Evolutionary conservation across 768 basidiomycete genomes (phyloP), one percentile per base, ranked within the genome.

Genomic region (Botryobasidium botryosum): DNA sequence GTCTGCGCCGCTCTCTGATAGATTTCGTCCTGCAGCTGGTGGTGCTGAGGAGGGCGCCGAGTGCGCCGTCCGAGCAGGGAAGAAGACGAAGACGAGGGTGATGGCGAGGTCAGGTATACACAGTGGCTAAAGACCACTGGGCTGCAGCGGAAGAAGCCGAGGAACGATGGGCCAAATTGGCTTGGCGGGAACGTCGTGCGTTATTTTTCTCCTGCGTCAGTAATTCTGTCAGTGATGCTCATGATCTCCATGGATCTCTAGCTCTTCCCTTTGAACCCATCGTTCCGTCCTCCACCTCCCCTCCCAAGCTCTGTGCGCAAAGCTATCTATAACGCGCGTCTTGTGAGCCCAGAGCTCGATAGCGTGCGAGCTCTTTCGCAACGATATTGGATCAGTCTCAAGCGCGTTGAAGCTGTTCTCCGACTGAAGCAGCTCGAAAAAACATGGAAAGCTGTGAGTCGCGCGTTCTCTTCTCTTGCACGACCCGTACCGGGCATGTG

Each of bases 201-300:
- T 66, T 55, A 53, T 51, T 58, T 57, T 56, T 54, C 21, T n/a
- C 3, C 12, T 26, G 23, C 10, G 36, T 18, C 18, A 45, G 46
- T 26, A 36, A 46, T 38, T 25, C 50, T 24, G 40, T 32, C 45
- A 40, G 50, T 39, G 47, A n/a, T n/a, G n/a, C n/a, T n/a, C n/a
- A 47, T 51, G 25, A 50, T 40, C 20, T 18, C 27, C n/a, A 8
- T 44, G 21, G 40, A 20, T 37, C 10, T 44, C 15, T 46, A 90
- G 85, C 86, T 85, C 0, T 90, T 90, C 57, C 83, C 84, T 10
- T 65, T 83, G 61, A 91, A 92, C 55, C 74, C 74, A 4, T 74
- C 79, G 1, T 92, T 90, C 62, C 72, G 70, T 52, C 87, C 88
- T 4, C 81, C 80, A 8, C 60, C 73, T 5, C 86, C 87, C 4